Percentiles rank a stretch among this genome's conserved stretches.
Conservation (phyloP, 768 basidiomycete species). For the Lyophyllum atratum region DNA sequence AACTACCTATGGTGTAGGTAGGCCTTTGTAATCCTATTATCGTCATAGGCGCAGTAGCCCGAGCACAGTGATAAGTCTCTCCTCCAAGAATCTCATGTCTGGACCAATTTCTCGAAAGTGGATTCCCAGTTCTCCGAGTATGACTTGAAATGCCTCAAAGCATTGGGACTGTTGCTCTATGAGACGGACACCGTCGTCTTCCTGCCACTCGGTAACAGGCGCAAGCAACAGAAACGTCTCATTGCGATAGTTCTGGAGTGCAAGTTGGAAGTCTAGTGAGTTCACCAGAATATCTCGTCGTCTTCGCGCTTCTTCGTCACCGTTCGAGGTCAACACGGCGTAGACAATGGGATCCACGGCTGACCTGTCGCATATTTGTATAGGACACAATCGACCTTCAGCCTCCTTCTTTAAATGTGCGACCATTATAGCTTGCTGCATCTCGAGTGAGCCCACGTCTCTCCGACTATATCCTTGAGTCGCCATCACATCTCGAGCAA, state of each 20-base stretch:
- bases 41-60: constrained; percentile 13
- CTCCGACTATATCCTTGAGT: constrained; percentile 52
- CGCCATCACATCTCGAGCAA: constrained; percentile 60
- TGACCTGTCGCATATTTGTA: constrained; percentile 64
- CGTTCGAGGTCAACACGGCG: constrained; percentile 46
- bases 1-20: background rate
- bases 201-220: constrained; percentile 59
- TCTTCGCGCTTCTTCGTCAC: constrained; percentile 34
- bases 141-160: constrained; percentile 36
- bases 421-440: constrained; percentile 65
- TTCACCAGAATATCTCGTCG: constrained; percentile 36
- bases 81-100: constrained; percentile 42
- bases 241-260: constrained; percentile 43
- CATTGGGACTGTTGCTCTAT: constrained; percentile 49
- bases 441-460: constrained; percentile 50
- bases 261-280: constrained; percentile 39
- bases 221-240: constrained; percentile 56
- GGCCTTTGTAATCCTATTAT: background rate
- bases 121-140: constrained; percentile 45
- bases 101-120: constrained; percentile 46
- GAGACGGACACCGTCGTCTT: constrained; percentile 64
- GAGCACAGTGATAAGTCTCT: constrained; percentile 30
- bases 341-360: constrained; percentile 68
- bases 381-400: constrained; percentile 19
- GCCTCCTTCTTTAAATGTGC: constrained; percentile 53